Percentiles rank a stretch among this genome's conserved stretches.
phyloP scores from a whole-genome alignment of 2,329 filamentous ascomycete species.

The Cryphonectria nitschkei region DNA sequence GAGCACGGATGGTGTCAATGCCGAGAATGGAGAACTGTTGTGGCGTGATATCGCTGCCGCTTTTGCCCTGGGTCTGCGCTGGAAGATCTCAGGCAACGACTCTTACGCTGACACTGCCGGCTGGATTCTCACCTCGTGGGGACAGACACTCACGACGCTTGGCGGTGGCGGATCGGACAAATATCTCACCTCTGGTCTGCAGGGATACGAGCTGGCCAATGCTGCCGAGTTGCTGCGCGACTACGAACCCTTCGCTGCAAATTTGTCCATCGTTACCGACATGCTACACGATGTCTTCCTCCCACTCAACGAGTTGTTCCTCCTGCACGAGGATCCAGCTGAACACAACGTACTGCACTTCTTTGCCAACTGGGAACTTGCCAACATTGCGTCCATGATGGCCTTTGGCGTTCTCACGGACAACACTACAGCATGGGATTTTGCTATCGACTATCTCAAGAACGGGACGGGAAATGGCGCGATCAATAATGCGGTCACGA shows the following conservation, averaged over 20 bases:
- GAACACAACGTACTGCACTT: slow-evolving; percentile 41
- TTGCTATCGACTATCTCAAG: slow-evolving; percentile 46
- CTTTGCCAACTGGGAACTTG: slow-evolving; percentile 50
- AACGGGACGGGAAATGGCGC: slow-evolving; percentile 43
- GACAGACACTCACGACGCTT: slow-evolving; percentile 39
- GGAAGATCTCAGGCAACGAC: slow-evolving; percentile 43
- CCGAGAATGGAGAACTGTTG: slow-evolving; percentile 12
- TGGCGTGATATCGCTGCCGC: slow-evolving; percentile 26
- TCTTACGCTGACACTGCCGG: slow-evolving; percentile 43
- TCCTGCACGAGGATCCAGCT: slow-evolving; percentile 40
- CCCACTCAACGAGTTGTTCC: slow-evolving; percentile 43
- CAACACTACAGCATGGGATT: slow-evolving; percentile 45
- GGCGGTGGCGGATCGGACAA: slow-evolving; percentile 34
- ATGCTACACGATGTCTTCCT: slow-evolving; percentile 45
- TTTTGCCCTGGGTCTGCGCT: slow-evolving; percentile 39
- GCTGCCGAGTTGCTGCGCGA: slow-evolving; percentile 38
- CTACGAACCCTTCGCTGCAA: slow-evolving; percentile 29
- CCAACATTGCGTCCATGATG: slow-evolving; percentile 44
- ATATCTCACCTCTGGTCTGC: slow-evolving; percentile 46
- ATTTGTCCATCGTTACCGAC: slow-evolving; percentile 31
- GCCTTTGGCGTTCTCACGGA: slow-evolving; percentile 48
- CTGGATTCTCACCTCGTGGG: slow-evolving; percentile 45
- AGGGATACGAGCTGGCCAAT: slow-evolving; percentile 52
- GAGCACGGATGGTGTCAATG: slow-evolving; percentile 4
- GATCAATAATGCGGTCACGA: slow-evolving; percentile 40